Evolutionary conservation across 2,329 filamentous ascomycete genomes (phyloP).

Genomic region (Trichoderma oligosporum): DNA sequence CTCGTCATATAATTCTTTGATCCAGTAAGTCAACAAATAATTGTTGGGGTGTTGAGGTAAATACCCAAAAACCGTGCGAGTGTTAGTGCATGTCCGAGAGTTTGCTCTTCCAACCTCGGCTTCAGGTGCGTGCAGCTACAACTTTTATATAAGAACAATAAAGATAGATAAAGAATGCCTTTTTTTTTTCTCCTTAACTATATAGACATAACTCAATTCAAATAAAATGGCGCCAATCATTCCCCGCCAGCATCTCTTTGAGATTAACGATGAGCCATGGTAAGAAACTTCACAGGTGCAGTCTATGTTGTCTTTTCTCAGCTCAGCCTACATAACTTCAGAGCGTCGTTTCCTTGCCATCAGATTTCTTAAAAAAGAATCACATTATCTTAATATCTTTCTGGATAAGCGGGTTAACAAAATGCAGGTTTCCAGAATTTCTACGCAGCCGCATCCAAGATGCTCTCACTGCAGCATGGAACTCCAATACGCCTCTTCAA

Average conservation of each 20-base stretch:
- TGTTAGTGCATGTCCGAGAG: not conserved
- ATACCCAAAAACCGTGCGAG: not conserved
- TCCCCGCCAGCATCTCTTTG: constrained; percentile 60
- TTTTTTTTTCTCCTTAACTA: not conserved
- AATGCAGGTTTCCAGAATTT: constrained; percentile 52
- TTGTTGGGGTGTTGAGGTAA: constrained; percentile 1
- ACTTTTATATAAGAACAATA: not conserved
- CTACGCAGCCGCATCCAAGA: constrained; percentile 63
- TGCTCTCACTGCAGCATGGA: constrained; percentile 58
- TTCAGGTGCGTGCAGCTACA: not conserved
- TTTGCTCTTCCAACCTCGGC: not conserved
- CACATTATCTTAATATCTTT: too few relatives aligned
- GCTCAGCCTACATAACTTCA: too few relatives aligned
- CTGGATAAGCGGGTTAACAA: too few relatives aligned
- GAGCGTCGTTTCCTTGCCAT: not conserved
- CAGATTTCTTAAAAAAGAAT: too few relatives aligned
- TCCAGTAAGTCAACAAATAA: not conserved
- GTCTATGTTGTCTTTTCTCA: not conserved
- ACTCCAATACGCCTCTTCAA: constrained; percentile 56
- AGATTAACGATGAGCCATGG: constrained; percentile 66
- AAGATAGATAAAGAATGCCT: not conserved
- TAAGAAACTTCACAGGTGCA: constrained; percentile 31
- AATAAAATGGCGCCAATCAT: constrained; percentile 45
- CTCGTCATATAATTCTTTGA: too few relatives aligned
- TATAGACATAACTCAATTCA: not conserved